Evolutionary conservation across 2,329 filamentous ascomycete species (phyloP).

Genomic region (Pyrenochaeta sp.): DNA sequence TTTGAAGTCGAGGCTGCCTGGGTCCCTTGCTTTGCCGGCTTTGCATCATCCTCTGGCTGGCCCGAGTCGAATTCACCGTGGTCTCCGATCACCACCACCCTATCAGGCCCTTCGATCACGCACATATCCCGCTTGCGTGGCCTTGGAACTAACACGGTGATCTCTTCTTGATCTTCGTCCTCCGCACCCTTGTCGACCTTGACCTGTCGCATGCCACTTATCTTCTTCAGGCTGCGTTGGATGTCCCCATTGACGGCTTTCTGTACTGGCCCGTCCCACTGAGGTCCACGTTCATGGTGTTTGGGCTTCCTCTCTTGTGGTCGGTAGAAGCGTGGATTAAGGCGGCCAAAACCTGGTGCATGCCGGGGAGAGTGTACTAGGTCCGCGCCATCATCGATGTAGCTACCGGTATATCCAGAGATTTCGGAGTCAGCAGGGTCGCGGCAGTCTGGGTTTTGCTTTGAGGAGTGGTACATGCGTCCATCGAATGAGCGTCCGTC

Average conservation of each 20-base stretch:
- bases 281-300: not conserved
- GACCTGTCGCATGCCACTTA: constrained; percentile 15
- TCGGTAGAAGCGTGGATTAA: constrained; percentile 24
- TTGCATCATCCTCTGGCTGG: no score
- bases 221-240: constrained; percentile 15
- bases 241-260: constrained; percentile 34
- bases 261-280: constrained; percentile 29
- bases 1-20: no score
- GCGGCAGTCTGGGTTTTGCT: constrained; percentile 21
- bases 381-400: constrained; percentile 39
- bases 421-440: constrained; percentile 4
- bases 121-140: constrained; percentile 31
- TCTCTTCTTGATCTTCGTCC: constrained; percentile 4
- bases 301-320: constrained; percentile 10
- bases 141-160: constrained; percentile 21
- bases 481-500: constrained; percentile 25
- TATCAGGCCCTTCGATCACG: constrained; percentile 31
- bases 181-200: constrained; percentile 7
- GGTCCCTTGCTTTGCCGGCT: no score
- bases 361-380: constrained; percentile 6
- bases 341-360: constrained; percentile 21
- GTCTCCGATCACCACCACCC: constrained; percentile 38
- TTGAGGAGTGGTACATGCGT: constrained; percentile 17
- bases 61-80: constrained; percentile 38
- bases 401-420: constrained; percentile 33